A percentile compares a stretch with the other conserved stretches of the same genome.
These are phyloP conservation scores for Leptographium wingfieldii DNA, from an alignment of 2,329 filamentous ascomycete species.

Conservation along the genomic window DNA sequence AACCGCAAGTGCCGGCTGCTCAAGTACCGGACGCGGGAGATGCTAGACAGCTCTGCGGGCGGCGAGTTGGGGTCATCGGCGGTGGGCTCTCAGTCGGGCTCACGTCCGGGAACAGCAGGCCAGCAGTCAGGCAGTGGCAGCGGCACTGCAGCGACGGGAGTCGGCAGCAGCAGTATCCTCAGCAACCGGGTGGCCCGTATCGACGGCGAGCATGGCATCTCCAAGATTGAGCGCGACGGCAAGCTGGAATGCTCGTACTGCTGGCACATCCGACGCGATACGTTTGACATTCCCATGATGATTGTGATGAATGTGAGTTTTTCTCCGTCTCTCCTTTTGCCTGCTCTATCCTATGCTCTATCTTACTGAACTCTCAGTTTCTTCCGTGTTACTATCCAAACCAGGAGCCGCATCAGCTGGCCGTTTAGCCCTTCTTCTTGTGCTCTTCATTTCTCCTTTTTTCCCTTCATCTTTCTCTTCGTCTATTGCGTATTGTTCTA, in stretches of 20 bases:
- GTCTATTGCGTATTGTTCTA: not conserved
- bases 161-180: slow-evolving; percentile 32
- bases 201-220: slow-evolving; percentile 66
- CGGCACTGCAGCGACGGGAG: not conserved
- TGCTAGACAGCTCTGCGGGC: slow-evolving; percentile 22
- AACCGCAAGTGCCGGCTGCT: slow-evolving; percentile 75
- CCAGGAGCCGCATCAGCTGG: slow-evolving; percentile 42
- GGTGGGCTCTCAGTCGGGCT: not conserved
- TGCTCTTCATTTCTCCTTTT: not conserved
- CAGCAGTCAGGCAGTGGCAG: not conserved
- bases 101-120: not conserved
- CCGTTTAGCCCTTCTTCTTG: slow-evolving; percentile 27
- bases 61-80: not conserved
- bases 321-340: not conserved
- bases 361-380: slow-evolving; percentile 27
- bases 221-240: slow-evolving; percentile 70
- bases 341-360: not conserved
- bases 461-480: not conserved
- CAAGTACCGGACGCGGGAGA: slow-evolving; percentile 73
- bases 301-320: slow-evolving; percentile 91
- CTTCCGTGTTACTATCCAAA: slow-evolving; percentile 47
- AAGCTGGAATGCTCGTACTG: slow-evolving; percentile 92
- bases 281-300: slow-evolving; percentile 97
- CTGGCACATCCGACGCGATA: slow-evolving; percentile 93
- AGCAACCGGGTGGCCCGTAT: slow-evolving; percentile 50